Percentiles rank a stretch among this genome's conserved stretches.
phyloP scores from a whole-genome alignment of 2,329 filamentous ascomycete species.

The Alternaria consortialis region DNA sequence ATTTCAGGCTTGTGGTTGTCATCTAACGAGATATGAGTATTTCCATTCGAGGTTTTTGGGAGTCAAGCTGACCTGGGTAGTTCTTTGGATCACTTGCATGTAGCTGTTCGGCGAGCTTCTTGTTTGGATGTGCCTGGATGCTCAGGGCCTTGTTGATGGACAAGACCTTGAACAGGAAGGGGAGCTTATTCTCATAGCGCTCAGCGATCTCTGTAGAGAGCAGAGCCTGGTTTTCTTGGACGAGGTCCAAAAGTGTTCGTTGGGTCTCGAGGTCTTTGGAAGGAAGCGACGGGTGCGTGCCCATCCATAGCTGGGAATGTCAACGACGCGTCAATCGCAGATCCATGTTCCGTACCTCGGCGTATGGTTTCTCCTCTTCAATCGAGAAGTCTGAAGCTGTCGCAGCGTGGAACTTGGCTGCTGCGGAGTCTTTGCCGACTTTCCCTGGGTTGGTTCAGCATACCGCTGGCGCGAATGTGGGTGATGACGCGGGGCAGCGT shows the following conservation, averaged over 20 bases:
- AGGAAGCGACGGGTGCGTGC: constrained; percentile 93
- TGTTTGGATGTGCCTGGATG: constrained; percentile 97
- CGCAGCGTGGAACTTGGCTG: constrained; percentile 87
- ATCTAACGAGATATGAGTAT: constrained; percentile 55
- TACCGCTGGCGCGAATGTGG: constrained; percentile 22
- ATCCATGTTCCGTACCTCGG: constrained; percentile 69
- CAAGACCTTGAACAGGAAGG: constrained; percentile 97
- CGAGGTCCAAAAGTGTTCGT: constrained; percentile 84
- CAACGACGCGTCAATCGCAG: constrained; percentile 20
- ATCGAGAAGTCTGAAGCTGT: constrained; percentile 82
- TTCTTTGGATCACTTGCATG: constrained; percentile 89
- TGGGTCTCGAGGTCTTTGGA: constrained; percentile 88
- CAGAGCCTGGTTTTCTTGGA: constrained; percentile 85
- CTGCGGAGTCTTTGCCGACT: constrained; percentile 84
- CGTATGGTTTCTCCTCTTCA: constrained; percentile 88
- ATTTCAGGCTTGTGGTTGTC: constrained; percentile 99
- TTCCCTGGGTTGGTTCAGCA: constrained; percentile 68
- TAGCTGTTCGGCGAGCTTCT: constrained; percentile 88
- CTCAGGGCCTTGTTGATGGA: constrained; percentile 95
- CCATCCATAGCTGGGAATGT: constrained; percentile 90
- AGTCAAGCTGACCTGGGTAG: constrained; percentile 68
- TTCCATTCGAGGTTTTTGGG: too few relatives aligned
- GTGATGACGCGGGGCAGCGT: constrained; percentile 44
- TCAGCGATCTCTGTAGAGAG: constrained; percentile 76
- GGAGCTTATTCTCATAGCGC: constrained; percentile 82